Conservation (phyloP, 2,329 filamentous ascomycete genomes). For the Penicillium sp. region DNA sequence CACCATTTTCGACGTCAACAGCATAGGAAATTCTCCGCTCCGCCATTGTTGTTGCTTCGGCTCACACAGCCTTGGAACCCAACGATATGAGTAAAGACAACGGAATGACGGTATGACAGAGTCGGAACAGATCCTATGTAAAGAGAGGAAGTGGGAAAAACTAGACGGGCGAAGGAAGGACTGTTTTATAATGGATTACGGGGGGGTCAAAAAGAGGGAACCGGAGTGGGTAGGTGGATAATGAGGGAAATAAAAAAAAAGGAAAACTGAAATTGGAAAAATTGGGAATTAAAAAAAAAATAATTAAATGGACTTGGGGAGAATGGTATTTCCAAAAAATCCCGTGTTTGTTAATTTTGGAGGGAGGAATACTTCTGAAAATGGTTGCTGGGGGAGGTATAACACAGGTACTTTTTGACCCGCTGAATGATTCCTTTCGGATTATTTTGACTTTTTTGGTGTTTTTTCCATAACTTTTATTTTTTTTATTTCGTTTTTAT, state of each 20-base stretch:
- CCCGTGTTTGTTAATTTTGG: conserved; percentile 15
- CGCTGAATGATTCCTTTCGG: not conserved
- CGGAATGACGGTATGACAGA: conserved; percentile 38
- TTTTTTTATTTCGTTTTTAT: not conserved
- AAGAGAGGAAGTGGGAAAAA: conserved; percentile 20
- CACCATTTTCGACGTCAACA: conserved; percentile 44
- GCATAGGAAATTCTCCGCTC: conserved; percentile 47
- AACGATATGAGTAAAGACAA: conserved; percentile 40
- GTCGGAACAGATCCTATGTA: conserved; percentile 39
- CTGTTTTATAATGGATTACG: conserved; percentile 35
- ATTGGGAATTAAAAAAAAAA: conserved; percentile 5
- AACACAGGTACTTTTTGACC: conserved; percentile 6
- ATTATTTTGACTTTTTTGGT: conserved; percentile 6
- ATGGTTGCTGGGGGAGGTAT: conserved; percentile 19
- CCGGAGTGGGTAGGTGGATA: conserved; percentile 26
- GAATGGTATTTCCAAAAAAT: conserved; percentile 12
- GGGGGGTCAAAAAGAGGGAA: conserved; percentile 23
- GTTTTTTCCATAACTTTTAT: conserved; percentile 1
- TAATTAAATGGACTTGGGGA: not conserved
- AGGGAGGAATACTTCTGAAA: conserved; percentile 11
- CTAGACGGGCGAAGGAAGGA: conserved; percentile 28
- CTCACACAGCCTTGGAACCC: conserved; percentile 40
- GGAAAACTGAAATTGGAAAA: conserved; percentile 4
- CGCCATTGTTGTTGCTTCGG: conserved; percentile 43
- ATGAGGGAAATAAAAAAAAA: conserved; percentile 10